Percentiles rank a stretch among this genome's conserved stretches.
These are phyloP conservation scores for Remersonia thermophila DNA, from an alignment of 2,329 filamentous ascomycete genomes.

Conservation along the genomic window DNA sequence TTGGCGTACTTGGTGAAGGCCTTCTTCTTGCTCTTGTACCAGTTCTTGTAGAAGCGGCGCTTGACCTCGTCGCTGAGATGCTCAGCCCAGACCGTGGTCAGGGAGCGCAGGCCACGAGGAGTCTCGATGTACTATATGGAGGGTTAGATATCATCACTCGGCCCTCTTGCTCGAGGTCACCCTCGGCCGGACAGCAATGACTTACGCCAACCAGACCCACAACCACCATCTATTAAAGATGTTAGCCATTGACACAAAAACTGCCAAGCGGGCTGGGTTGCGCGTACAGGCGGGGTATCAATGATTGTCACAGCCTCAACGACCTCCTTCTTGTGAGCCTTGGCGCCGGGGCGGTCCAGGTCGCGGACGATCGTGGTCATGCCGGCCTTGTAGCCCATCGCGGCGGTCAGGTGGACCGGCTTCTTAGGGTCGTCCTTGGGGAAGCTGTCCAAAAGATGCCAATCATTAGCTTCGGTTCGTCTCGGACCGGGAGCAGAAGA, in stretches of 20 bases:
- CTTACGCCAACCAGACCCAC: constrained; percentile 83
- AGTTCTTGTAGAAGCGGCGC: constrained; percentile 99
- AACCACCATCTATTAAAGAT: constrained; percentile 84
- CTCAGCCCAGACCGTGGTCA: constrained; percentile 99
- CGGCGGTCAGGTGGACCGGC: constrained; percentile 94
- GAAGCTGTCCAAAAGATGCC: constrained; percentile 50
- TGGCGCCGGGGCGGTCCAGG: constrained; percentile 96
- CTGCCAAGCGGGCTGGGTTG: constrained; percentile 70
- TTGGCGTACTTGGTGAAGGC: constrained; percentile 99
- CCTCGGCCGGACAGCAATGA: constrained; percentile 18
- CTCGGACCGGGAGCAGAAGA: constrained; percentile 1
- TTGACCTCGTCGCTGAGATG: constrained; percentile 97
- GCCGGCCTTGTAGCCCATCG: constrained; percentile 99
- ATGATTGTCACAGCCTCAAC: constrained; percentile 80
- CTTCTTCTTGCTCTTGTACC: constrained; percentile 99
- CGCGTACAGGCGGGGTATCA: constrained; percentile 90
- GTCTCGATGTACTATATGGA: constrained; percentile 77
- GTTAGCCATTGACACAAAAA: constrained; percentile 56
- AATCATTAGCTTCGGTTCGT: constrained; percentile 9
- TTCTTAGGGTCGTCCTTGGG: constrained; percentile 99
- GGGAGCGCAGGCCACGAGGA: constrained; percentile 95
- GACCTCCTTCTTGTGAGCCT: constrained; percentile 99
- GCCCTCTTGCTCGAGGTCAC: constrained; percentile 5
- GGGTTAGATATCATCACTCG: constrained; percentile 8
- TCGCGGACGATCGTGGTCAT: constrained; percentile 99